A percentile compares a stretch with the other conserved stretches of the same genome.
Conservation (phyloP, 805 yeast genomes). For the Hagleromyces aurorensis region DNA sequence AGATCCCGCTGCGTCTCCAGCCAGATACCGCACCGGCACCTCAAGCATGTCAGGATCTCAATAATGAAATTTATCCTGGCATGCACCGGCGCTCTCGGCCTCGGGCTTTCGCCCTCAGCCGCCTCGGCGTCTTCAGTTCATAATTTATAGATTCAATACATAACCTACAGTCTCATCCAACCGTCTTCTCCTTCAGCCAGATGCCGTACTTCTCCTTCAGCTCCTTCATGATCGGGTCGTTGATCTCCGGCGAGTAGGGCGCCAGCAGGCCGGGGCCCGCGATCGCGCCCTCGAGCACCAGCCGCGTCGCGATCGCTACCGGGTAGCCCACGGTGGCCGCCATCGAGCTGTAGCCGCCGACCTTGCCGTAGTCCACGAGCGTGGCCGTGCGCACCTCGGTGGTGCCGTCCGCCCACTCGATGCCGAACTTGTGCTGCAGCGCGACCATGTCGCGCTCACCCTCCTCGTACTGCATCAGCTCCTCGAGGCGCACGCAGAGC, state of each 20-base stretch:
- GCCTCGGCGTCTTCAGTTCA: no score
- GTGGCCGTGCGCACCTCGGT: constrained; percentile 93
- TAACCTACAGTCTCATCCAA: constrained; percentile 24
- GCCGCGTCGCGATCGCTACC: constrained; percentile 89
- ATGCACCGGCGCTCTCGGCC: no score
- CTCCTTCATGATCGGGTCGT: constrained; percentile 83
- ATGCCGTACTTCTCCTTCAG: constrained; percentile 87
- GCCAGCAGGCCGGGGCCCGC: constrained; percentile 81
- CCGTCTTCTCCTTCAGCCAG: constrained; percentile 80
- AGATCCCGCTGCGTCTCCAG: no score
- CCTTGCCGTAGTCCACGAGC: constrained; percentile 83
- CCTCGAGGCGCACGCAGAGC: constrained; percentile 91
- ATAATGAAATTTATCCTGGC: no score
- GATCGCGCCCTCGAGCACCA: constrained; percentile 75
- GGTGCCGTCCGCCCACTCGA: constrained; percentile 91
- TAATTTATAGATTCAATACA: no score
- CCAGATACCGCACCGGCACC: no score
- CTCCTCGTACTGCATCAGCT: constrained; percentile 90
- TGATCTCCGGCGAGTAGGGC: constrained; percentile 85
- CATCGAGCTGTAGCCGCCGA: constrained; percentile 93
- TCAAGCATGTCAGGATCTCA: no score
- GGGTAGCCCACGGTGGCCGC: constrained; percentile 98
- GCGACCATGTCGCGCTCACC: constrained; percentile 94
- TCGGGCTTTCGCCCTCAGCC: no score
- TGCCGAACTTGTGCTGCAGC: constrained; percentile 96